Base-by-base conservation (phyloP, 257 asterid species). In the Rehmannia glutinosa region DNA sequence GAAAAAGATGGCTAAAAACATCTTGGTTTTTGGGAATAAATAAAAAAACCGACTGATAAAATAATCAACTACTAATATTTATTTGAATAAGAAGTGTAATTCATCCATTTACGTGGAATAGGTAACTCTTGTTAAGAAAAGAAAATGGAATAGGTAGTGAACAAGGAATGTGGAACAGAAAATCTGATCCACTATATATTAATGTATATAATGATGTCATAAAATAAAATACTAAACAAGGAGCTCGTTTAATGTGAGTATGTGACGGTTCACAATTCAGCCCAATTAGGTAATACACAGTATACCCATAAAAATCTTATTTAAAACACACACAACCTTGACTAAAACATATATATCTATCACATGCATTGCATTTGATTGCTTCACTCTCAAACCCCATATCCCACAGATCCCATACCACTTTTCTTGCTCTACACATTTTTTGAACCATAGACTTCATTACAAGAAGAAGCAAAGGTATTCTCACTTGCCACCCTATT, bases 391-490 rank as follows among this genome's bases (percentile, higher is more conserved):
- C 41, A 63, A 46, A 30, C 64, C 55, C 9, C 9, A 47, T 20
- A 52, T 25, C 35, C 38, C 20, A 25, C 3, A 1, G 8, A 32
- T 55, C 23, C 70, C 36, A 32, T 3, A 23, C 56, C 73, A 55
- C 75, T 56, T 79, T 56, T 62, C 78, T 63, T 67, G 56, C 1
- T 32, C 73, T 69, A 23, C 68, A 78, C 77, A 54, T 49, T 49
- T n/a, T 43, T 28, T 35, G 53, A 4, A 12, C n/a, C 15, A 36
- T 50, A 21, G 10, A 25, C 8, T 21, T 62, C 42, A 62, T 43
- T 4, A 49, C 17, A 67, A 46, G 16, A 30, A 28, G 36, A 72
- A 72, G 74, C 78, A 75, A 75, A 75, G 80, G 76, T 71, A 58
- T n/a, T 64, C 41, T 6, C 38, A n/a, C 12, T 53, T 19, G 7